phyloP scores from a whole-genome alignment of 345 rosid species.

The Boechera divaricarpa region DNA sequence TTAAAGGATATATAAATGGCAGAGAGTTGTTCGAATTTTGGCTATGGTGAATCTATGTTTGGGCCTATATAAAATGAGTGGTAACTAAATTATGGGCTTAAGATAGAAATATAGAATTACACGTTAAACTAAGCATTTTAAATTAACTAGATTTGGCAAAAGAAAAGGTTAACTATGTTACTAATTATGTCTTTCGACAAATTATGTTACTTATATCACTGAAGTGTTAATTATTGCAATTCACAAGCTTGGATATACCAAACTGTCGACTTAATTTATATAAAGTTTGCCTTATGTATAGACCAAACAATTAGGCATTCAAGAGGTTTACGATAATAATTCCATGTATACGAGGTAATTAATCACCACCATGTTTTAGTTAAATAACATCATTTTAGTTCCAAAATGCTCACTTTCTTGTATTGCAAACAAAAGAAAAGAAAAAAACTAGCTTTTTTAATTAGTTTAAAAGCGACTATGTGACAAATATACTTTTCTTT shows the following conservation, averaged over 20 bases:
- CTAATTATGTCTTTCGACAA: background rate
- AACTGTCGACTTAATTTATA: background rate
- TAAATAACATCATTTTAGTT: slow-evolving; percentile 13
- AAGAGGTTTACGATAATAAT: background rate
- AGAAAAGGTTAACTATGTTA: background rate
- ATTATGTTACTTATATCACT: background rate
- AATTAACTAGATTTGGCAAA: slow-evolving; percentile 4
- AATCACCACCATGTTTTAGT: slow-evolving; percentile 1
- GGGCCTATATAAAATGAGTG: slow-evolving; percentile 10
- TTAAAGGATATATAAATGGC: background rate
- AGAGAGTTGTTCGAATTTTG: background rate
- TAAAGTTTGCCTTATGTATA: background rate
- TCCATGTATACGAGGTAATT: background rate
- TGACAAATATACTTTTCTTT: slow-evolving; percentile 18
- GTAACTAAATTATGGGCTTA: slow-evolving; percentile 27
- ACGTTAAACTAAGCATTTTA: background rate
- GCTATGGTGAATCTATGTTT: slow-evolving; percentile 2
- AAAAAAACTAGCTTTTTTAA: background rate
- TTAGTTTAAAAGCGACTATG: slow-evolving; percentile 9
- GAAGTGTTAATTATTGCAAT: background rate
- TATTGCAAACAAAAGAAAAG: background rate
- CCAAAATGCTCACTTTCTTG: slow-evolving; percentile 4
- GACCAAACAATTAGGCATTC: background rate
- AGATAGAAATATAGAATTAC: slow-evolving; percentile 1
- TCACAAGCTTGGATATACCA: slow-evolving; percentile 1